Evolutionary conservation across 2,329 filamentous ascomycete species (phyloP).

Genomic region (Paracoccidioides brasiliensis): DNA sequence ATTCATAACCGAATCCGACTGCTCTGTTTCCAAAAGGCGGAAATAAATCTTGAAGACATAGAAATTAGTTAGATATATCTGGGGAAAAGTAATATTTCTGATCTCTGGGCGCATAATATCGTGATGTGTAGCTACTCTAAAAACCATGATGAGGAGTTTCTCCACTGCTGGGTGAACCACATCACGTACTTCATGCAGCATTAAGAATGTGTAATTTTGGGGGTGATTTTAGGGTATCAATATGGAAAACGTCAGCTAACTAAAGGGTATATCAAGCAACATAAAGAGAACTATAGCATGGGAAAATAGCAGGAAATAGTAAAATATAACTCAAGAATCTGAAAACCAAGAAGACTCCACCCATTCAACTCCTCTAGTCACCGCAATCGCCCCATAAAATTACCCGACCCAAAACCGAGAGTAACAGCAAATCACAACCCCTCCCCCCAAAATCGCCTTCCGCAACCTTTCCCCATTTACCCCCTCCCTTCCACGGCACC

Average conservation of each 20-base stretch:
- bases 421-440: neutral
- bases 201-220: neutral
- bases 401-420: too few relatives aligned
- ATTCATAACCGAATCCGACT: neutral
- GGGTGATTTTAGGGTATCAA: neutral
- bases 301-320: too few relatives aligned
- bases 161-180: too few relatives aligned
- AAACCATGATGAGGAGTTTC: too few relatives aligned
- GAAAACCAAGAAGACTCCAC: too few relatives aligned
- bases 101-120: neutral
- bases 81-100: neutral
- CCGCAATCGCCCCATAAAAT: too few relatives aligned
- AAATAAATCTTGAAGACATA: neutral
- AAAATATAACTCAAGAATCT: too few relatives aligned
- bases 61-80: neutral
- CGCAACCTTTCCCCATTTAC: neutral
- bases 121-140: too few relatives aligned
- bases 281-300: too few relatives aligned
- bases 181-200: neutral
- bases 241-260: neutral
- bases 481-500: conserved; percentile 24
- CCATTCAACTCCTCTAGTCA: too few relatives aligned
- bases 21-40: neutral
- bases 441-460: neutral
- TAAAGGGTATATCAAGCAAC: too few relatives aligned